Evolutionary conservation across 2,329 filamentous ascomycete species (phyloP).

Genomic region (Trichoderma sp.): DNA sequence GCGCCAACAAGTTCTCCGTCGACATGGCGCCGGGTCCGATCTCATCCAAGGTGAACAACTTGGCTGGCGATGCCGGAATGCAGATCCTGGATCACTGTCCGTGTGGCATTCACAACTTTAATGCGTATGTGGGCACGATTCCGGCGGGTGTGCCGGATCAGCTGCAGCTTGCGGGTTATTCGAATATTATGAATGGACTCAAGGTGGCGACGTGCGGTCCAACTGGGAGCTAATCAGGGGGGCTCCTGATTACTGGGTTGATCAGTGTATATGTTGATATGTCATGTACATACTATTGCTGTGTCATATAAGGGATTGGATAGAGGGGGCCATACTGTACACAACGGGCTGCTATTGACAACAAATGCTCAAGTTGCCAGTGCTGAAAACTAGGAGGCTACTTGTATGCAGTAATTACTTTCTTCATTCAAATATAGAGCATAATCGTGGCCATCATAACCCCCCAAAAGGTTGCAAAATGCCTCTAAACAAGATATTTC

Average conservation of each 20-base stretch:
- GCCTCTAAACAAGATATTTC: neutral
- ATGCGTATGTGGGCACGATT: constrained; percentile 50
- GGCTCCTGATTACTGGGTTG: neutral
- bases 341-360: neutral
- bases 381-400: neutral
- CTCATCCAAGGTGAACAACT: constrained; percentile 42
- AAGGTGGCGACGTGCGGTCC: constrained; percentile 28
- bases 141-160: constrained; percentile 37
- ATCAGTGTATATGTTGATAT: neutral
- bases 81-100: constrained; percentile 45
- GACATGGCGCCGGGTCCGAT: constrained; percentile 48
- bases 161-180: constrained; percentile 35
- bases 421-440: neutral
- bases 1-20: constrained; percentile 42
- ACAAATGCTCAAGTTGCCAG: no score
- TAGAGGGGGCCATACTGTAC: neutral
- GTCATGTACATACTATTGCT: neutral
- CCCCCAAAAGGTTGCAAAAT: neutral
- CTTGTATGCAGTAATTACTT: neutral
- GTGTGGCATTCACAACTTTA: constrained; percentile 53
- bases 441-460: neutral
- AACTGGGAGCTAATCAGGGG: neutral
- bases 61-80: constrained; percentile 44
- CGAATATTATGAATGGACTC: constrained; percentile 29
- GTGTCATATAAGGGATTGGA: neutral